A percentile compares a stretch with the other conserved stretches of the same genome.
Conservation (phyloP, 2,329 filamentous ascomycete genomes). For the Chaetoscypha palmicola region DNA sequence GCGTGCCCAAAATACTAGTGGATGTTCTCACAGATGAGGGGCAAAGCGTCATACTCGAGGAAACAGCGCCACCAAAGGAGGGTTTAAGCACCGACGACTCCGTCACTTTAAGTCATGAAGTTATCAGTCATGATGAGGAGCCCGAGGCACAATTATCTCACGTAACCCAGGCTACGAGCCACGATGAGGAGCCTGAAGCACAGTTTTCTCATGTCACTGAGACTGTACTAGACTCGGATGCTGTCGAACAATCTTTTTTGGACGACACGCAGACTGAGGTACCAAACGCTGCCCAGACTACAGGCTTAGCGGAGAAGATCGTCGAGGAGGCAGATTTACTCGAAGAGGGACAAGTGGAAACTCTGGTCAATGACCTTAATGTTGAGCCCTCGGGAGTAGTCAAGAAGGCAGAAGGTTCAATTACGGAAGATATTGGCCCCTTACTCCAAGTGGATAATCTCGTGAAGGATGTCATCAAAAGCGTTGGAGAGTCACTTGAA, state of each 20-base stretch:
- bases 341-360: background rate
- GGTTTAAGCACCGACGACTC: slow-evolving; percentile 14
- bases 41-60: slow-evolving; percentile 8
- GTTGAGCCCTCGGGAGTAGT: background rate
- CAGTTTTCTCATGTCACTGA: slow-evolving; percentile 26
- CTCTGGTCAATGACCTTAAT: background rate
- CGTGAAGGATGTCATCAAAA: background rate
- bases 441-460: background rate
- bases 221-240: slow-evolving; percentile 21
- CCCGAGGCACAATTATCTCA: slow-evolving; percentile 22
- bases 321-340: too few relatives aligned
- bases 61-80: slow-evolving; percentile 11
- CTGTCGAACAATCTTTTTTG: slow-evolving; percentile 7
- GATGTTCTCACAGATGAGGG: slow-evolving; percentile 29
- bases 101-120: slow-evolving; percentile 10
- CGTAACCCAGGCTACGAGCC: slow-evolving; percentile 9
- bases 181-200: slow-evolving; percentile 17
- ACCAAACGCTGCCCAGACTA: background rate
- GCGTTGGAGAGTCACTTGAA: background rate
- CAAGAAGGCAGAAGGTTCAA: background rate
- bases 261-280: background rate
- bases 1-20: slow-evolving; percentile 60
- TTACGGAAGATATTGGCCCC: background rate
- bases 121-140: slow-evolving; percentile 6
- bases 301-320: background rate